These are phyloP conservation scores for Nakazawaea sp. DNA, from an alignment of 805 yeast genomes.

Conservation along the genomic window DNA sequence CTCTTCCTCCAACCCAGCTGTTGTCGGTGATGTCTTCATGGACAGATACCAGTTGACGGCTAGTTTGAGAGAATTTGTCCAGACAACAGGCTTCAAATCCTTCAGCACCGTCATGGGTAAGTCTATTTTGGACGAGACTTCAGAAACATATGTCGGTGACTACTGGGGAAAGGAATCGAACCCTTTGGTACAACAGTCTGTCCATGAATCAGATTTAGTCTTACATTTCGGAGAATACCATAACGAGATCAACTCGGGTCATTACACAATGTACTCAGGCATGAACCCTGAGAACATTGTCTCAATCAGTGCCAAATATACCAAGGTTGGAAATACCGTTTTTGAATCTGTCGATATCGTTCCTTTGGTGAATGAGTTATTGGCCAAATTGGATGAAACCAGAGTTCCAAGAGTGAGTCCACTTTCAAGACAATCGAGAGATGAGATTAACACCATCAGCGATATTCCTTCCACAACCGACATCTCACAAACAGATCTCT, in stretches of 20 bases:
- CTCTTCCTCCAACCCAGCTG: conserved; percentile 48
- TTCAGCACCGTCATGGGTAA: conserved; percentile 66
- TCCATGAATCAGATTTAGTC: conserved; percentile 57
- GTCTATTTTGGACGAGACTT: conserved; percentile 66
- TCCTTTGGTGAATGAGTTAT: conserved; percentile 40
- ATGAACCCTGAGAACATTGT: conserved; percentile 36
- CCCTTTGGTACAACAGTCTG: conserved; percentile 38
- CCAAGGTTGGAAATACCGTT: conserved; percentile 36
- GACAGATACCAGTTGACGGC: conserved; percentile 49
- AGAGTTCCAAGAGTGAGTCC: conserved; percentile 14
- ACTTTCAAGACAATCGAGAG: conserved; percentile 8
- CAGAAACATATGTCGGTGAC: conserved; percentile 58
- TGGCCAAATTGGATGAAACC: conserved; percentile 26
- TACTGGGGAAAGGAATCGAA: conserved; percentile 59
- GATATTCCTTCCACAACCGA: conserved; percentile 21
- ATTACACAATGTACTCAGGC: conserved; percentile 38
- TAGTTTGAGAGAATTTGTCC: conserved; percentile 41
- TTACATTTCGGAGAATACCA: conserved; percentile 62
- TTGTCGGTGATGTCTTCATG: conserved; percentile 66
- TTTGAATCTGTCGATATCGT: conserved; percentile 38
- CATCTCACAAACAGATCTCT: conserved; percentile 41
- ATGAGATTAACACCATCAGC: conserved; percentile 14
- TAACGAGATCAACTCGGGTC: conserved; percentile 68
- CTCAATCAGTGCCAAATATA: conserved; percentile 45
- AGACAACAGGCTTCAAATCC: conserved; percentile 43